phyloP scores from a whole-genome alignment of 495 filamentous ascomycete genomes.

The Bombardia bombarda region DNA sequence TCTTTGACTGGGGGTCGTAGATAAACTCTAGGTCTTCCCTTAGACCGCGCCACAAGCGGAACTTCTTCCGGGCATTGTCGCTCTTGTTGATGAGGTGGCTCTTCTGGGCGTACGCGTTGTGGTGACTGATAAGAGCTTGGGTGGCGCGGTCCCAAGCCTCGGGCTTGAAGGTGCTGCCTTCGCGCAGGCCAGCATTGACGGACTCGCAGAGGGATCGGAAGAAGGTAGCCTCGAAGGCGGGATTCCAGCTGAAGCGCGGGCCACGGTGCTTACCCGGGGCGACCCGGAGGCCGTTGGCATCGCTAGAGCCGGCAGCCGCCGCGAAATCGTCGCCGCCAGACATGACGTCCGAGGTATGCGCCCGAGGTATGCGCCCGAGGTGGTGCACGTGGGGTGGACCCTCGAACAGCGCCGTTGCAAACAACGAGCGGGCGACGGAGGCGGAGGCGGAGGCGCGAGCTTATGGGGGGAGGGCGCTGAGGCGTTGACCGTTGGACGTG shows the following conservation, averaged over 20 bases:
- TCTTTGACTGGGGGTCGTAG: conserved; percentile 34
- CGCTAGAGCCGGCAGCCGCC: conserved; percentile 8
- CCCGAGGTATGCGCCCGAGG: neutral
- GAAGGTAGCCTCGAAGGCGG: conserved; percentile 40
- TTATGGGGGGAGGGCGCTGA: no score
- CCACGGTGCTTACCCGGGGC: conserved; percentile 33
- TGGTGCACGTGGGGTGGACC: neutral
- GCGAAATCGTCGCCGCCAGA: conserved; percentile 31
- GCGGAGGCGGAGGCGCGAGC: no score
- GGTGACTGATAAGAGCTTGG: conserved; percentile 34
- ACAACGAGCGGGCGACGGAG: no score
- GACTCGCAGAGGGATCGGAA: conserved; percentile 44
- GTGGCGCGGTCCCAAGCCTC: conserved; percentile 44
- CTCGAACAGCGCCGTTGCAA: no score
- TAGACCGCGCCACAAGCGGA: conserved; percentile 44
- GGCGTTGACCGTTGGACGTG: no score
- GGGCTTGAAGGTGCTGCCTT: conserved; percentile 44
- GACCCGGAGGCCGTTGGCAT: conserved; percentile 3
- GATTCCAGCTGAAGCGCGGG: conserved; percentile 45
- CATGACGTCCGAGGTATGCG: neutral
- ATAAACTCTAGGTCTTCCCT: conserved; percentile 41
- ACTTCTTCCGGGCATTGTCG: conserved; percentile 47
- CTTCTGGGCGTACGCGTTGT: conserved; percentile 41
- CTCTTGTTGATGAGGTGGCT: conserved; percentile 46
- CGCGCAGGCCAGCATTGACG: conserved; percentile 36